Evolutionary conservation across 805 yeast species (phyloP), one percentile per base, ranked within the genome.

Genomic region (Blastobotrys muscicola): DNA sequence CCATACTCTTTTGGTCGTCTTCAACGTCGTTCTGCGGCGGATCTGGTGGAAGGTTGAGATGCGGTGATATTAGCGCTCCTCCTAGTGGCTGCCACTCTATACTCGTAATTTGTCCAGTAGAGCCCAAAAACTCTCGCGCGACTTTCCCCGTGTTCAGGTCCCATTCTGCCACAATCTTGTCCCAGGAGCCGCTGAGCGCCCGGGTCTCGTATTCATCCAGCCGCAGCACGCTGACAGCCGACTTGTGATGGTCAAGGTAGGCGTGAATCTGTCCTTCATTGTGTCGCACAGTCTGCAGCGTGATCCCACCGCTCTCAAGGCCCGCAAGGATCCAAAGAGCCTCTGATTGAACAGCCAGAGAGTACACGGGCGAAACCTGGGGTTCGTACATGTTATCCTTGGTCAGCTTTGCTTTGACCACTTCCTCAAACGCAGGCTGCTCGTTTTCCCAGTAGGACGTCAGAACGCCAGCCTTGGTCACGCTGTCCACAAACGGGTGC

Each of bases 391-490:
- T 41, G 14, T 64, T 62, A 33, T 61, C 67, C 8, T 47, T 42
- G 51, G 62, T 52, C 62, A 57, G 46, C 69, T 57, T 47, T 68
- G 67, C 58, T 49, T 68, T 68, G 6, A 20, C 26, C 26, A 20
- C 26, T 45, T 70, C 57, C 48, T 67, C 67, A 29, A 69, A 63
- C 45, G 76, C 67, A 0, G 97, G 97, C 55, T 87, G 85, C 64
- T 92, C 97, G 61, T 92, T 92, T 57, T 90, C 97, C 96, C 97
- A 92, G 65, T 86, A 90, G 0, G 92, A 81, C 11, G 73, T 58
- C 4, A 89, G 64, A 4, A 85, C 80, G 5, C 97, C 98, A 0
- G 87, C 92, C 56, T 82, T 81, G 7, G 82, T 74, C 29, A 92
- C 76, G 1, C 92, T 75, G 59, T 92, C 98, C 16, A 86, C 86